Percentiles rank a stretch among this genome's conserved stretches.
phyloP scores from a whole-genome alignment of 352 stramenopile species.

The Pythium sukuiense region DNA sequence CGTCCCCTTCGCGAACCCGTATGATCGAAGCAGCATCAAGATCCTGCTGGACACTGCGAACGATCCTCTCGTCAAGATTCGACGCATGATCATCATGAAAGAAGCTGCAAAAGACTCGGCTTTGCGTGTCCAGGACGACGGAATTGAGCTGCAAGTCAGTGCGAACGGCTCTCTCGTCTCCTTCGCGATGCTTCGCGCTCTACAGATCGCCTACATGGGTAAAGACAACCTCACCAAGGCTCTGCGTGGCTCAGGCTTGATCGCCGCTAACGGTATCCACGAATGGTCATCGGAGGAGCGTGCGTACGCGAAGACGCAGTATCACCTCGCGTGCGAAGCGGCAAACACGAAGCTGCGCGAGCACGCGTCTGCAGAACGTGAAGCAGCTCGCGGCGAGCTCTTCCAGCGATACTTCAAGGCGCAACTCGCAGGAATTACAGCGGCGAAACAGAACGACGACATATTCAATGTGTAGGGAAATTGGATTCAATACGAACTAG shows the following conservation, averaged over 20 bases:
- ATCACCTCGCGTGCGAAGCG: conserved; percentile 4
- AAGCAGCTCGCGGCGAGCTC: conserved; percentile 12
- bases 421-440: conserved; percentile 21
- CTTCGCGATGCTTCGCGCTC: conserved; percentile 30
- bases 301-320: background rate
- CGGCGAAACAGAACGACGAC: conserved; percentile 20
- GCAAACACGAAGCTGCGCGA: background rate
- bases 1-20: conserved; percentile 39
- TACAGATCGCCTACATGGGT: conserved; percentile 36
- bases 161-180: conserved; percentile 27
- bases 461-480: conserved; percentile 12
- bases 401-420: conserved; percentile 29
- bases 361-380: background rate
- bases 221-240: conserved; percentile 37
- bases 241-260: conserved; percentile 23
- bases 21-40: conserved; percentile 31
- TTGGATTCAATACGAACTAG: background rate
- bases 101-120: conserved; percentile 26
- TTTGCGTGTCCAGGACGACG: conserved; percentile 19
- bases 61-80: conserved; percentile 46
- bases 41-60: conserved; percentile 14
- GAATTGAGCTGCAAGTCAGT: conserved; percentile 29
- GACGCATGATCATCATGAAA: conserved; percentile 44
- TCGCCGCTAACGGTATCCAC: conserved; percentile 13
- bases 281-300: conserved; percentile 22